Evolutionary conservation across 1,284 basidiomycete genomes (phyloP), one percentile per base, ranked within the genome.

Genomic region (Marasmius fiardii): DNA sequence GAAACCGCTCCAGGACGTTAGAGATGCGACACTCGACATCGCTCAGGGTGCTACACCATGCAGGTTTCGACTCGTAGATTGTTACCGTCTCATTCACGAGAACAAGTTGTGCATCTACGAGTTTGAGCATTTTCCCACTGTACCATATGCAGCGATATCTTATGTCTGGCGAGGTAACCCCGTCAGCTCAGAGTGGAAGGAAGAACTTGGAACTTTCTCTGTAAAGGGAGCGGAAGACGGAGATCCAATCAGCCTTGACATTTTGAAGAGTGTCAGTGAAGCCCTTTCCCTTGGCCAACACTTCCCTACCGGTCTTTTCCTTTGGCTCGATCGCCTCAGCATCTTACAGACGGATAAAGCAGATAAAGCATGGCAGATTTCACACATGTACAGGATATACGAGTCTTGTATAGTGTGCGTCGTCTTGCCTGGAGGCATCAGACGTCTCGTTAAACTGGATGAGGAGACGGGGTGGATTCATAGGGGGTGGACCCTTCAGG

Each of bases 231-330:
- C 57, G 6, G 60, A 61, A n/a, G 56, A 58, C 35, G 63, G 52
- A 3, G 61, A 63, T 37, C 61, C 61, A 14, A 55, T 64, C 37
- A 54, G 58, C 37, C 23, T 63, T 21, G 60, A 60, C 48, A 60
- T 61, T 43, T 51, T 63, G 4, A 28, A 51, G 18, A 31, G 58
- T 31, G 48, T 37, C 16, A 45, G 57, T 44, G 23, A 11, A 8
- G 61, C 57, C 8, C 18, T 45, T 23, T 45, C 44, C 26, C 44
- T 45, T 2, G 44, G 44, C n/a, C 44, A 23, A 45, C 18, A 45
- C 12, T 21, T 23, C 23, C 7, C 16, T 24, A 20, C 24, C 23
- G 44, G 20, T 23, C 58, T 59, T 18, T 35, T 61, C 31, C 18
- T 21, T 35, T 37, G 20, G 33, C 16, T 59, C 52, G 47, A 43